phyloP scores from a whole-genome alignment of 2,329 filamentous ascomycete genomes.

The Botrytis fragariae region DNA sequence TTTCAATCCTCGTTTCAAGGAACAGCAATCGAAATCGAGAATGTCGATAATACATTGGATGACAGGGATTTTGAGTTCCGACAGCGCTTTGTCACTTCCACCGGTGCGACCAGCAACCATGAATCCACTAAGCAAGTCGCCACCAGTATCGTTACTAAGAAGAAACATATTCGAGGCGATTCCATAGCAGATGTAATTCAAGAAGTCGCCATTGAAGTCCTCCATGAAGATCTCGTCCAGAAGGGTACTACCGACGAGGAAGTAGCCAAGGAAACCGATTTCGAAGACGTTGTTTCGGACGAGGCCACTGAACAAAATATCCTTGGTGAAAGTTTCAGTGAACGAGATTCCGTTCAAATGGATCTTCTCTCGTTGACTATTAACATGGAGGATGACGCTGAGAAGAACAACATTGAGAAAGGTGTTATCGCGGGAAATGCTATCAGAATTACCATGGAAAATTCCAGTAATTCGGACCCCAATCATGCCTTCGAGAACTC shows the following conservation, averaged over 20 bases:
- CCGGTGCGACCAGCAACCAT: not conserved
- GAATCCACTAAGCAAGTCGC: not conserved
- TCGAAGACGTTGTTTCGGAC: fast-evolving
- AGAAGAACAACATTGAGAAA: not conserved
- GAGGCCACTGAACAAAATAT: fast-evolving
- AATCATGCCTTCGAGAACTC: not conserved
- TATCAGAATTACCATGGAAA: fast-evolving
- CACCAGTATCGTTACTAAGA: fast-evolving
- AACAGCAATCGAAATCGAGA: not conserved
- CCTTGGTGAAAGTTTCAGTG: not conserved
- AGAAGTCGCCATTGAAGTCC: not conserved
- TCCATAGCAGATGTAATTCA: not conserved
- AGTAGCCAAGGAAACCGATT: fast-evolving
- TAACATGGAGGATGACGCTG: no score
- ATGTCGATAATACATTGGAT: not conserved
- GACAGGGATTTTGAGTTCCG: not conserved
- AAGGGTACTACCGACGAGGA: not conserved
- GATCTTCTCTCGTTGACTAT: no score
- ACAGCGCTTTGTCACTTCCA: not conserved
- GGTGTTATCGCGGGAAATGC: fast-evolving
- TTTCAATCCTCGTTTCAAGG: not conserved
- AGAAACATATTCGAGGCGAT: not conserved
- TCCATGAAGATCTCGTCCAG: not conserved
- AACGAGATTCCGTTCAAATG: no score
- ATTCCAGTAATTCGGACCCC: not conserved